Base-by-base conservation (phyloP, 352 stramenopile genomes). In the Phytophthora pluvialis region DNA sequence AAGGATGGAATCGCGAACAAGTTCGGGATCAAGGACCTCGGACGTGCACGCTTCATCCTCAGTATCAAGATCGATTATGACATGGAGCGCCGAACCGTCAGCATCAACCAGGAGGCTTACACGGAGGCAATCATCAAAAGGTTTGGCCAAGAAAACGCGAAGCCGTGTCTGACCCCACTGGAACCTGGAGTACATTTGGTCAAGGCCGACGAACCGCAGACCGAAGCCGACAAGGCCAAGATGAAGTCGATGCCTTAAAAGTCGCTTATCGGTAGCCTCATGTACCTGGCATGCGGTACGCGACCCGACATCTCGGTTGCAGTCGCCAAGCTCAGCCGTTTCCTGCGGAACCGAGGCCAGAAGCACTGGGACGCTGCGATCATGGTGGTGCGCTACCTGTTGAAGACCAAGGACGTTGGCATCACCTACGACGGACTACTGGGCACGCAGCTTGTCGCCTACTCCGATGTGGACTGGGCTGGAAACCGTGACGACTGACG, bases 21-120 rank as follows among this genome's bases (percentile, higher is more conserved):
- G 15, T 52, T 38, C 7, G 7, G n/a, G 45, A 50, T 58, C 52
- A 64, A 60, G 47, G 31, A 64, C 21, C 60, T 62, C 5, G 59
- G 64, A 35, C 52, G 31, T 21, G 64, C 53, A 7, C 44, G 40
- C 15, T 73, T 71, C 28, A 64, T 71, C 31, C n/a, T 78, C 21
- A 63, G 63, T 12, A 72, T 77, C 29, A 18, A 63, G 39, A 67
- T 73, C 39, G 38, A 74, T 35, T 46, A 65, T 25, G 38, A 70
- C 65, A 65, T 58, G 36, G n/a, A 38, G 28, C n/a, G 2, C 31
- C 47, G 28, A 11, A 35, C 16, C 1, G 21, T 50, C 9, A 21
- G 25, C 21, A 59, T 64, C 6, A 40, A 35, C 26, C 53, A 64
- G 26, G 31, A 26, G 25, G 47, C 52, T 15, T 63, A 46, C 35